Evolutionary conservation across 345 rosid genomes (phyloP), one percentile per base, ranked within the genome.

Genomic region (Atalantia buxifolia): DNA sequence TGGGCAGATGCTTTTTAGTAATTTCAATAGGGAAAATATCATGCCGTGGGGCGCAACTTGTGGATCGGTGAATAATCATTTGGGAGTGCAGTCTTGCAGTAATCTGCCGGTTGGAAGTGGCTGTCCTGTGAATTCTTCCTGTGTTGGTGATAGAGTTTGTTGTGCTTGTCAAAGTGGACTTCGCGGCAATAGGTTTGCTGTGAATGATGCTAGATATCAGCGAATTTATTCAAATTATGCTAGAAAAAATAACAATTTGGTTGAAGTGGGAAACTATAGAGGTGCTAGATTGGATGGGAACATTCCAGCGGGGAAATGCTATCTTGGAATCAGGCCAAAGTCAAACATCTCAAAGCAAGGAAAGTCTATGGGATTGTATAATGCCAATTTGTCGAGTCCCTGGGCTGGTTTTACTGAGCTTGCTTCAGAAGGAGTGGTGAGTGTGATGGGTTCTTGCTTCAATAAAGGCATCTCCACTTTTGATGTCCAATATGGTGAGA

Each of bases 11-110:
- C n/a, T 57, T 7, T 8, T 9, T 6, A 38, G 72, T 71, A 68
- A 74, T 77, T 53, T 82, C 63, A 80, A 82, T 72, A 71, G 80
- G 65, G 87, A 85, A 63, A 85, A 82, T 60, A 72, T 81, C 53
- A 66, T 80, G 71, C 80, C 81, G 19, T 68, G 78, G 57, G 56
- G 69, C 27, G 24, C 25, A 25, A 59, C 19, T 69, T 16, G 24
- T 65, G 50, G 74, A 66, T 25, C 50, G 8, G 71, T 56, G 21
- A 38, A 42, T n/a, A 21, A 38, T 50, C 19, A 63, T 30, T 36
- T 40, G 24, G 45, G 33, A 27, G 30, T 50, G 42, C 25, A 22
- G 13, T 59, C 31, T 45, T 70, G 30, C 66, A 38, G 14, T 36
- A 74, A 31, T 61, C 78, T 36, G 50, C 27, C 21, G 42, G 35